Conservation (phyloP, 495 filamentous ascomycete genomes). For the Peziza echinospora region DNA sequence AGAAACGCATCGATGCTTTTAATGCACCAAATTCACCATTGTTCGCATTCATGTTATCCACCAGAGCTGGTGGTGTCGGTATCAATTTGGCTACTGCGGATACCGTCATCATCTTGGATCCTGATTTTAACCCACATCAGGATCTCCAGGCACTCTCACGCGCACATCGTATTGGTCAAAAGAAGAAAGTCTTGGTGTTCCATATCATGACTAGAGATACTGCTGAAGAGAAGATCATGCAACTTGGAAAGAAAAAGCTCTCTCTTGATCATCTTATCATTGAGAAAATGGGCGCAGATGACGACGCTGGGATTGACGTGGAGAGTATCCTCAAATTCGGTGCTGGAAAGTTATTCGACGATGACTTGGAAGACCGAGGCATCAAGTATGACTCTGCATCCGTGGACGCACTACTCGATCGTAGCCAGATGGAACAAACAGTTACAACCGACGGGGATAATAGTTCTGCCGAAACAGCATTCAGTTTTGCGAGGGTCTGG, state of each 20-base stretch:
- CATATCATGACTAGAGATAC: constrained; percentile 75
- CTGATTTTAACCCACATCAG: constrained; percentile 95
- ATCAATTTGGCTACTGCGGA: constrained; percentile 96
- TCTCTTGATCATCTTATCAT: constrained; percentile 84
- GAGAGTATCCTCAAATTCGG: constrained; percentile 81
- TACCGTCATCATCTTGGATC: constrained; percentile 95
- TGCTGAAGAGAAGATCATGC: constrained; percentile 87
- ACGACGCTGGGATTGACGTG: constrained; percentile 51
- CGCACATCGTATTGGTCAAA: constrained; percentile 88
- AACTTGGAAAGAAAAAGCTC: constrained; percentile 90
- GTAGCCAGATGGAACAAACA: constrained; percentile 57
- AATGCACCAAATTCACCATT: constrained; percentile 63
- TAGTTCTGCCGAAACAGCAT: constrained; percentile 50
- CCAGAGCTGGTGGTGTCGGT: constrained; percentile 81
- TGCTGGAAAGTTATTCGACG: constrained; percentile 63
- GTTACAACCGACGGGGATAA: constrained; percentile 27
- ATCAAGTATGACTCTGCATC: constrained; percentile 61
- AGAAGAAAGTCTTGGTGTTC: constrained; percentile 85
- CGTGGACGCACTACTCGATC: constrained; percentile 72
- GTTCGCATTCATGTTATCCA: constrained; percentile 83
- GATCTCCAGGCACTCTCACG: constrained; percentile 89
- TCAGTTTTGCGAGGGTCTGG: constrained; percentile 85
- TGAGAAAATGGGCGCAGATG: constrained; percentile 61
- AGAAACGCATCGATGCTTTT: constrained; percentile 80
- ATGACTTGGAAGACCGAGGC: constrained; percentile 38